Conservation (phyloP, 257 asterid genomes). For the Plantago elongata region DNA sequence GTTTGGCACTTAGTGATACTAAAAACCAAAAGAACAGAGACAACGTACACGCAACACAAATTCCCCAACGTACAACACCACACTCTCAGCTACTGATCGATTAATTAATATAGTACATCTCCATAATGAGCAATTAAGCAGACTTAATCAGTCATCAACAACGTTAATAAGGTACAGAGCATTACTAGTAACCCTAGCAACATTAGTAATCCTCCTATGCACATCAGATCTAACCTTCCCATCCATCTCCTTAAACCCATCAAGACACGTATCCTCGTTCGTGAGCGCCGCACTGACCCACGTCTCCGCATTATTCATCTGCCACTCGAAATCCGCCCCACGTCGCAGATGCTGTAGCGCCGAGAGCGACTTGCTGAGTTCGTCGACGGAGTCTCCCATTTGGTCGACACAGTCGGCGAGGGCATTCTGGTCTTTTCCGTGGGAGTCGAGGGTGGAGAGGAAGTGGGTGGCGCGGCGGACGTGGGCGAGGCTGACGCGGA, state of each 20-base stretch:
- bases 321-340: slow-evolving; percentile 67
- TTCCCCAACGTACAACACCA: too few relatives aligned
- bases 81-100: too few relatives aligned
- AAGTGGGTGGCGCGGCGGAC: slow-evolving; percentile 37
- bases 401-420: slow-evolving; percentile 68
- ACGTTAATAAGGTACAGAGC: slow-evolving; percentile 74
- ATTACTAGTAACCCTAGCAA: slow-evolving; percentile 80
- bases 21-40: too few relatives aligned
- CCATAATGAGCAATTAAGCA: too few relatives aligned
- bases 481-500: slow-evolving; percentile 56
- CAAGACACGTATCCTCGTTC: slow-evolving; percentile 83
- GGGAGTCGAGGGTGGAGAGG: slow-evolving; percentile 20
- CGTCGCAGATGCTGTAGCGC: slow-evolving; percentile 56
- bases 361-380: slow-evolving; percentile 53
- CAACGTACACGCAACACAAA: too few relatives aligned
- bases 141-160: slow-evolving; percentile 28
- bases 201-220: slow-evolving; percentile 45
- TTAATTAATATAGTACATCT: too few relatives aligned
- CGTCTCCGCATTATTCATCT: slow-evolving; percentile 87
- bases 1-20: too few relatives aligned
- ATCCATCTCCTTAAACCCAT: slow-evolving; percentile 67
- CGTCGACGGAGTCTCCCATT: slow-evolving; percentile 61
- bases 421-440: slow-evolving; percentile 50
- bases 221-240: slow-evolving; percentile 58
- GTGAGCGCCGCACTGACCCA: slow-evolving; percentile 97